phyloP scores from a whole-genome alignment of 2,329 filamentous ascomycete genomes.

The Blumeria hordei region DNA sequence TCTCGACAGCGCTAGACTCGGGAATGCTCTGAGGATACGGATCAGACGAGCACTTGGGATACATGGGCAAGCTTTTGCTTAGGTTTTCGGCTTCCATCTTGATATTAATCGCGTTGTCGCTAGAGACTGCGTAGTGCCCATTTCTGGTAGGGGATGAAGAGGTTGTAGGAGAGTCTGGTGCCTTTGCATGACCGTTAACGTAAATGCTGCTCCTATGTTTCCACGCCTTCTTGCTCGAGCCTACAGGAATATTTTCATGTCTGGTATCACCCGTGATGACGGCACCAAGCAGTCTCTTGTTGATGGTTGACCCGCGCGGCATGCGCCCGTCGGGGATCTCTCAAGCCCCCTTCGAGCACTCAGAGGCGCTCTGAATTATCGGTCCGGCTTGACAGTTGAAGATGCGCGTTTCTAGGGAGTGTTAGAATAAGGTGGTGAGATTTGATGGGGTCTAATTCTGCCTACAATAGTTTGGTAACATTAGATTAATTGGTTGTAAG shows the following conservation, averaged over 20 bases:
- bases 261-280: constrained; percentile 39
- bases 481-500: too few relatives aligned
- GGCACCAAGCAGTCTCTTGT: constrained; percentile 18
- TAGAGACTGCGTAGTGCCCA: constrained; percentile 8
- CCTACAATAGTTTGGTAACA: too few relatives aligned
- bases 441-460: too few relatives aligned
- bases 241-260: constrained; percentile 74
- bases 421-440: too few relatives aligned
- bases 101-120: constrained; percentile 9
- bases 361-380: constrained; percentile 4
- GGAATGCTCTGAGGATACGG: constrained; percentile 17
- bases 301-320: constrained; percentile 13
- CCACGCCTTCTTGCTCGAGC: constrained; percentile 38
- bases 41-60: constrained; percentile 31
- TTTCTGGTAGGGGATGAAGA: constrained; percentile 18
- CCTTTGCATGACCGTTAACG: constrained; percentile 25
- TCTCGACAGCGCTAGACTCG: constrained; percentile 20
- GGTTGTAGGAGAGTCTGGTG: constrained; percentile 18
- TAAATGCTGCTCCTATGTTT: constrained; percentile 31
- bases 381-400: too few relatives aligned
- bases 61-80: constrained; percentile 25
- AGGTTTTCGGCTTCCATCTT: constrained; percentile 18
- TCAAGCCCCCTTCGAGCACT: constrained; percentile 11
- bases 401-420: too few relatives aligned
- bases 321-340: constrained; percentile 16